phyloP scores from a whole-genome alignment of 805 yeast genomes.

The Candida vaughaniae region DNA sequence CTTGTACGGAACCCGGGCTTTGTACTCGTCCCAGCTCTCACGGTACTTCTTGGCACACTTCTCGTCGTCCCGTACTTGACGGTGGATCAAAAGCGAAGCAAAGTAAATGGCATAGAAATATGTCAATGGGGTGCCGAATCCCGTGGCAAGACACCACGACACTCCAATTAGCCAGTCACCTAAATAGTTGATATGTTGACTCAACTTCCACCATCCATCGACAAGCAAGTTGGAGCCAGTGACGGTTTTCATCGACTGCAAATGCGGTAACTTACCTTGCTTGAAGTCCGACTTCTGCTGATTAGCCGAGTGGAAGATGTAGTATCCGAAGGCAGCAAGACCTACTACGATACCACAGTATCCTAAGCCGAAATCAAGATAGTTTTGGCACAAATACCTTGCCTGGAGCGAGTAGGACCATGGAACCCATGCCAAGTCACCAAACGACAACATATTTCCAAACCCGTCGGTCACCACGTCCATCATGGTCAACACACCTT shows the following conservation, averaged over 20 bases:
- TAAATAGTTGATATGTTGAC: constrained; percentile 91
- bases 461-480: constrained; percentile 96
- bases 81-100: constrained; percentile 76
- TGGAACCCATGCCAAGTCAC: constrained; percentile 91
- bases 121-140: constrained; percentile 75
- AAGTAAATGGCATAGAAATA: constrained; percentile 87
- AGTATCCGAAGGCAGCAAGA: constrained; percentile 64
- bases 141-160: constrained; percentile 92
- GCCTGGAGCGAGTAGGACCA: constrained; percentile 87
- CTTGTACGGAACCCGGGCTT: constrained; percentile 77
- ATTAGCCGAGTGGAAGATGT: constrained; percentile 82
- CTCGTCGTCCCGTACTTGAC: constrained; percentile 89
- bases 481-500: constrained; percentile 89
- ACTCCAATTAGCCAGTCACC: constrained; percentile 94
- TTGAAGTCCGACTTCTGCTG: constrained; percentile 82
- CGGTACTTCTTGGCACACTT: constrained; percentile 89
- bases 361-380: constrained; percentile 50
- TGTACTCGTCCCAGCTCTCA: constrained; percentile 81
- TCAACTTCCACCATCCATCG: constrained; percentile 95
- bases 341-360: constrained; percentile 40
- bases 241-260: constrained; percentile 60
- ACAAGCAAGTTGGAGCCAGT: constrained; percentile 77
- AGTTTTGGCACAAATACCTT: constrained; percentile 59
- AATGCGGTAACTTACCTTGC: constrained; percentile 67
- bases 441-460: constrained; percentile 94